phyloP scores from a whole-genome alignment of 2,329 filamentous ascomycete genomes.

The Aspergillus pseudoglaucus region DNA sequence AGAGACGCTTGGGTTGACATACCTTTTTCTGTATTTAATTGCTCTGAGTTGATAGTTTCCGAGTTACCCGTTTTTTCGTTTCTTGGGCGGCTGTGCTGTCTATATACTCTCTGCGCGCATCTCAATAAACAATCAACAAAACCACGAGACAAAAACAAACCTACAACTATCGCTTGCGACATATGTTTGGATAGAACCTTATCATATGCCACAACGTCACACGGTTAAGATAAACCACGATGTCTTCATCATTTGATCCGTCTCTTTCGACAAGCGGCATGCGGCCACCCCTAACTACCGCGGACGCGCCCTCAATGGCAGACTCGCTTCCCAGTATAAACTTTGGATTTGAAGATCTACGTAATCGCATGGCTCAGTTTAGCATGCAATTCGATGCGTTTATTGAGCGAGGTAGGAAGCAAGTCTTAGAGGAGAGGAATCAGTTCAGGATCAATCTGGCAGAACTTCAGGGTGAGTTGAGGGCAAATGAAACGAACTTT shows the following conservation, averaged over 20 bases:
- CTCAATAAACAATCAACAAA: neutral
- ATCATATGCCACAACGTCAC: too few species aligned
- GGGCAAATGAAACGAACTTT: too few species aligned
- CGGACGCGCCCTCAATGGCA: conserved; percentile 54
- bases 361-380: conserved; percentile 91
- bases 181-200: too few species aligned
- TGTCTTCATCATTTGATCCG: conserved; percentile 49
- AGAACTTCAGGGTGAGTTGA: conserved; percentile 70
- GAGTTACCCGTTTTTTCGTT: too few species aligned
- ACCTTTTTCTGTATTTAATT: neutral
- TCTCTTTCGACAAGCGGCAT: conserved; percentile 50
- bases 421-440: conserved; percentile 86
- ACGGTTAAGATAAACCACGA: conserved; percentile 3
- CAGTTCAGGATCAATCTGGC: conserved; percentile 86
- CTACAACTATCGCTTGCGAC: too few species aligned
- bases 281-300: conserved; percentile 45
- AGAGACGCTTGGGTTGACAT: neutral
- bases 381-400: conserved; percentile 86
- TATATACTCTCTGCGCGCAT: too few species aligned
- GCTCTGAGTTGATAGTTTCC: neutral
- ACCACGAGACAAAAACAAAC: neutral
- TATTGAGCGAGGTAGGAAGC: conserved; percentile 83
- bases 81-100: too few species aligned
- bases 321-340: conserved; percentile 77
- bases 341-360: conserved; percentile 92